A percentile compares a stretch with the other conserved stretches of the same genome.
These are phyloP conservation scores for Microglena sp. DNA, from an alignment of 139 green algal genomes.

Conservation along the genomic window DNA sequence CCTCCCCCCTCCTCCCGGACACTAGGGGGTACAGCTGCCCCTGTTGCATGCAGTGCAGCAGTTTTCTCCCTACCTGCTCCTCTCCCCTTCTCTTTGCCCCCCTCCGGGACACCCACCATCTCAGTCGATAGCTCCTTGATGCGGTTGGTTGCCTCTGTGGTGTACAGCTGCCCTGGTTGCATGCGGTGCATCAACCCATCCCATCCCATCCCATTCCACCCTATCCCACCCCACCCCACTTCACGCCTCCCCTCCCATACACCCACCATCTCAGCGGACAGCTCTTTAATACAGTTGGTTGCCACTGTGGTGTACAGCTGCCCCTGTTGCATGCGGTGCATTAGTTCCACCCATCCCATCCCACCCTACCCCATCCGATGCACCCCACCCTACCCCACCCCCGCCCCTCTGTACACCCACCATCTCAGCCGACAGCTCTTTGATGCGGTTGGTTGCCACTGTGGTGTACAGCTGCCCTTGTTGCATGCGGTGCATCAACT, in stretches of 20 bases:
- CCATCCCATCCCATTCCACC: no score
- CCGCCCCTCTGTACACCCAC: background rate
- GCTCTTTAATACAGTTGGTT: slow-evolving; percentile 17
- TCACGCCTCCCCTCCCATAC: background rate
- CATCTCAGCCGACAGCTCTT: slow-evolving; percentile 21
- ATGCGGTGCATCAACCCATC: background rate
- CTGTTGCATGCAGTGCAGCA: slow-evolving; percentile 11
- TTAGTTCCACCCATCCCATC: no score
- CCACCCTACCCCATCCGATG: no score
- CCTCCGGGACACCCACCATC: no score
- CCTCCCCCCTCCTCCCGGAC: no score
- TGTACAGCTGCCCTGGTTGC: slow-evolving; percentile 22
- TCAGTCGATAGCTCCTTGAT: slow-evolving; percentile 22
- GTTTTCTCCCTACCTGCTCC: no score
- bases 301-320: slow-evolving; percentile 23
- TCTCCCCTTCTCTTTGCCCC: no score
- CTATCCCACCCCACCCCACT: no score
- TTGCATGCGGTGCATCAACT: slow-evolving; percentile 7
- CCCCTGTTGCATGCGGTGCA: slow-evolving; percentile 11
- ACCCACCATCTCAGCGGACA: slow-evolving; percentile 14
- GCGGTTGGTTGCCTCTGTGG: slow-evolving; percentile 12
- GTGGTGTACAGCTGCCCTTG: slow-evolving; percentile 21
- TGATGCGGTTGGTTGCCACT: slow-evolving; percentile 14
- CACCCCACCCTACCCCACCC: no score
- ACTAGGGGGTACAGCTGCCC: slow-evolving; percentile 17